Percentiles rank a stretch among this genome's conserved stretches.
Conservation (phyloP, 306 rosid genomes). For the Astragalus membranaceus region DNA sequence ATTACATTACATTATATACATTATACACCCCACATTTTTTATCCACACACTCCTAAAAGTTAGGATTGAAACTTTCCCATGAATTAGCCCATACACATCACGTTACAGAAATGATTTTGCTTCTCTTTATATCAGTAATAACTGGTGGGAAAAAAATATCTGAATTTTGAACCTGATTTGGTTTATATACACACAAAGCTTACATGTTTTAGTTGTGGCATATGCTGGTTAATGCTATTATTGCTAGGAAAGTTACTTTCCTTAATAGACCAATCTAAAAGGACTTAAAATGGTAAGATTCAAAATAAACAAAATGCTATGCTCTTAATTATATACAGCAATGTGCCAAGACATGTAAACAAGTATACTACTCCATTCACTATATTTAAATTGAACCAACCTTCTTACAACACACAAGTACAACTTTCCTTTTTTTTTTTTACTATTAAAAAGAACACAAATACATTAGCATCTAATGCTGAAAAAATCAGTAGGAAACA, state of each 20-base stretch:
- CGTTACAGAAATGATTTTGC: background rate
- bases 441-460: background rate
- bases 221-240: background rate
- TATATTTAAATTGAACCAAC: background rate
- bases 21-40: too few species aligned
- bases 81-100: background rate
- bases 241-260: background rate
- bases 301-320: background rate
- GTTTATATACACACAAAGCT: background rate
- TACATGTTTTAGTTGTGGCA: background rate
- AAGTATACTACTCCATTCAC: slow-evolving; percentile 2
- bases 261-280: background rate
- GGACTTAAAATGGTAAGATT: background rate
- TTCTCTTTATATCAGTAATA: background rate
- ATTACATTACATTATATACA: too few species aligned
- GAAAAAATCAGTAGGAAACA: too few species aligned
- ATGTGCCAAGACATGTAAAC: slow-evolving; percentile 2
- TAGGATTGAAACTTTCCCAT: background rate
- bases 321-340: background rate
- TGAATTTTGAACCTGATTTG: background rate
- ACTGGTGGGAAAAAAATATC: slow-evolving; percentile 8
- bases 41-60: too few species aligned
- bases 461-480: slow-evolving; percentile 13
- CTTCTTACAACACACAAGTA: slow-evolving; percentile 10
- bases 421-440: background rate